Evolutionary conservation across 2,329 filamentous ascomycete genomes (phyloP), one percentile per base, ranked within the genome.

Genomic region (Colletotrichum sp.): DNA sequence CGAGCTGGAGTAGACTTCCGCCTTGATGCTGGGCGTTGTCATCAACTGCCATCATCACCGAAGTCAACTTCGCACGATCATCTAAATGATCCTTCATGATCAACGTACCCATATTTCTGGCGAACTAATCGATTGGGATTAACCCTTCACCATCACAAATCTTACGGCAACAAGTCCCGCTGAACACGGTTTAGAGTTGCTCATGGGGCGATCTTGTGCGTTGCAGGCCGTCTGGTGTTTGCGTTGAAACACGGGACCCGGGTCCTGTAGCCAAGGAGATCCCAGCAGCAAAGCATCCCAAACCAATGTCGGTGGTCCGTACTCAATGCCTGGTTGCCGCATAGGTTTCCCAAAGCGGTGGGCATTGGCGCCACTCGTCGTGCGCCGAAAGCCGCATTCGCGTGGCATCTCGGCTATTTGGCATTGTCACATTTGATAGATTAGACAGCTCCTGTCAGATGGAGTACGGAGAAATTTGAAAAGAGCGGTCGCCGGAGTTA

Each of bases 351-450:
- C 5, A 30, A 66, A 30, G 36, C 18, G 30, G 55, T 25, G n/a
- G n/a, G 18, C 30, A 28, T 22, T 22, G 18, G 39, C 15, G n/a
- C 27, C 52, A 30, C 15, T 36, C 18, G 18, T 22, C 16, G 15
- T 32, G n/a, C 16, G 52, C 34, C 32, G 60, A 56, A 71, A 16
- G n/a, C 32, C 28, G 34, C 61, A 36, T 71, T 71, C 72, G 66
- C 48, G 34, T 74, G 72, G 67, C 36, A 25, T 48, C 67, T 74
- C 67, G 72, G 67, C 61, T 71, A 25, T 8, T 61, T 43, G 12
- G 28, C 18, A 36, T 52, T 71, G 72, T 48, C 61, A 52, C 25
- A 30, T 64, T 60, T 66, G 60, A 55, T 55, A n/a, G 43, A 36
- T 48, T 61, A 22, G 66, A 70, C 43, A 64, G 48, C 18, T 66